Evolutionary conservation across 139 green algal genomes (phyloP), one percentile per base, ranked within the genome.

Genomic region (Chlorella vulgaris): DNA sequence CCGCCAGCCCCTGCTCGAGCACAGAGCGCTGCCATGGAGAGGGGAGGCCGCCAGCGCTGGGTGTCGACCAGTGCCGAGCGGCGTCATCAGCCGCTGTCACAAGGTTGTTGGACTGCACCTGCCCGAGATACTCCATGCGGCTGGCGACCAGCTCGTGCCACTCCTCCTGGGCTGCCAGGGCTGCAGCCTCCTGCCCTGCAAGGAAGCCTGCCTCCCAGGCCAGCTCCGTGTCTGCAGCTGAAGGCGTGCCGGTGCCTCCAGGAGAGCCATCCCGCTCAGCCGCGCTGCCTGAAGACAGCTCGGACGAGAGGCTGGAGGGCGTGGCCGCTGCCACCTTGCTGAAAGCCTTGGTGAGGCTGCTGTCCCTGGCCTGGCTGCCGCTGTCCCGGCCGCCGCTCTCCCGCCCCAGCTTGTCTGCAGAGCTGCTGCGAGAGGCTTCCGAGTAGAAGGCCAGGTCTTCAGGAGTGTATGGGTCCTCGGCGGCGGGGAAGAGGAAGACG

Each of bases 171-270:
- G 80, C 68, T 6, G 71, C 83, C 51, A 80, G 73, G 2, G 58
- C 66, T 4, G 69, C 71, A 10, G 84, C 84, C 74, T 88, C 80
- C 68, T 88, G 84, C 8, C 84, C 84, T 7, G 84, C 84, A 1
- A 50, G 69, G 55, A 88, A 88, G 1, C 84, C 84, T 0, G 74
- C 80, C 77, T 88, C 80, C 84, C 84, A 88, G 4, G 84, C 84
- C 19, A 87, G 53, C 60, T 83, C 84, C 1, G 84, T 74, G 47
- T 84, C 80, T 3, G 39, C 71, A 2, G 36, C 74, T 4, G 35
- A 62, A 2, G 65, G 62, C 10, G 83, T 99, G 80, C 96, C 97
- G 13, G 97, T 96, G 29, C 91, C 99, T n/a, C 83, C 84, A 24
- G 78, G 73, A 2, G 86, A 90, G 43, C 42, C 67, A 42, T 21